A percentile compares a stretch with the other conserved stretches of the same genome.
phyloP scores from a whole-genome alignment of 495 filamentous ascomycete species.

The Tuber umbilicatum region DNA sequence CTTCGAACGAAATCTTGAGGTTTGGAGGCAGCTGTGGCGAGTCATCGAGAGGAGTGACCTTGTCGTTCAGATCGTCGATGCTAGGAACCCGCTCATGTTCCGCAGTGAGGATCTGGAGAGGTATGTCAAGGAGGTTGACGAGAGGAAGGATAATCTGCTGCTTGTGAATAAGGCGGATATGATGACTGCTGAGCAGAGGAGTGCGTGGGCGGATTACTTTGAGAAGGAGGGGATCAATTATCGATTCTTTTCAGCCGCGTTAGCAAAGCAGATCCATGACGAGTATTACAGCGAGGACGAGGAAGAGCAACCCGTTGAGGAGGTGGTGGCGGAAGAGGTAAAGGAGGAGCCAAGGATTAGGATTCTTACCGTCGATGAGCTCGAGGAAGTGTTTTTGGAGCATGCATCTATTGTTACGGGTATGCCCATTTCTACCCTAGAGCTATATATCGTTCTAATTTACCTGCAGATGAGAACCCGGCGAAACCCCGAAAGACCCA shows the following conservation, averaged over 20 bases:
- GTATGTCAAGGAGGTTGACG: conserved; percentile 88
- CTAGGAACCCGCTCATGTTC: conserved; percentile 88
- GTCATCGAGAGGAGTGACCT: conserved; percentile 96
- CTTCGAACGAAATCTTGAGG: conserved; percentile 95
- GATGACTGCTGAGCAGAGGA: conserved; percentile 84
- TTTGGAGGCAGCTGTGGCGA: conserved; percentile 97
- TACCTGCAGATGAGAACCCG: conserved; percentile 42
- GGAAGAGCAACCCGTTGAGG: conserved; percentile 48
- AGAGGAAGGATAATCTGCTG: conserved; percentile 81
- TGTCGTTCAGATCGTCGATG: conserved; percentile 97
- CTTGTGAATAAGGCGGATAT: conserved; percentile 99
- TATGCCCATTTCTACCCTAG: conserved; percentile 35
- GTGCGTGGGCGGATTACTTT: conserved; percentile 83
- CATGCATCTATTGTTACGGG: conserved; percentile 57
- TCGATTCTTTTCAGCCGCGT: conserved; percentile 87
- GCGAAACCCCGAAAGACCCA: conserved; percentile 60
- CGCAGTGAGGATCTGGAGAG: conserved; percentile 85
- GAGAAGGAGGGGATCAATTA: conserved; percentile 73
- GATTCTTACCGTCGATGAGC: conserved; percentile 84
- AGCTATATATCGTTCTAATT: conserved; percentile 2
- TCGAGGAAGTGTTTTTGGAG: conserved; percentile 79
- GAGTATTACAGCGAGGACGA: conserved; percentile 49
- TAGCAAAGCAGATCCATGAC: conserved; percentile 85
- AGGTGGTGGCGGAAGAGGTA: conserved; percentile 43
- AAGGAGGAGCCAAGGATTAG: conserved; percentile 57